A percentile compares a stretch with the other conserved stretches of the same genome.
Evolutionary conservation across 371 early-diverging fungal species (phyloP).

Genomic region (Mortierella sp.): DNA sequence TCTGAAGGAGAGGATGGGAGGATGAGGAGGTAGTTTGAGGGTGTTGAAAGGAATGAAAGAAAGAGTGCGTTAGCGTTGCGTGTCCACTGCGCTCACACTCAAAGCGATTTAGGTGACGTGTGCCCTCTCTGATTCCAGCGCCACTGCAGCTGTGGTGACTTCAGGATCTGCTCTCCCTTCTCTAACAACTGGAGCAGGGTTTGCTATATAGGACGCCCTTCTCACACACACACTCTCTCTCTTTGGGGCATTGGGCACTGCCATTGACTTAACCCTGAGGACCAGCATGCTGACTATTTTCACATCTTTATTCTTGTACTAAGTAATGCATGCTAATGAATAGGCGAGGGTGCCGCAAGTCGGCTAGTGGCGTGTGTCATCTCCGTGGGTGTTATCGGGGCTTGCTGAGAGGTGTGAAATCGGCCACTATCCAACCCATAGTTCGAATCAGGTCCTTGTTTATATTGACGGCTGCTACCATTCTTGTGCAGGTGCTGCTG

Average conservation of each 20-base stretch:
- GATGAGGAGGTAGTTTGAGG: background rate
- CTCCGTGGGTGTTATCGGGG: conserved; percentile 47
- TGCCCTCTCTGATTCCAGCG: no score
- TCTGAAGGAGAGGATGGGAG: background rate
- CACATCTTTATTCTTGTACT: background rate
- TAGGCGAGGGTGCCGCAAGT: conserved; percentile 45
- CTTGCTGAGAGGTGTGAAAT: conserved; percentile 33
- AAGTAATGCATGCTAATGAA: conserved; percentile 24
- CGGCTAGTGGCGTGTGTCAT: conserved; percentile 46
- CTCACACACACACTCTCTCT: no score
- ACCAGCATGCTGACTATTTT: no score
- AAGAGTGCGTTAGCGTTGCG: background rate
- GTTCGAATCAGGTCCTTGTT: conserved; percentile 31
- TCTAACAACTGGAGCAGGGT: no score
- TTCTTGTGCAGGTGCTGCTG: conserved; percentile 33
- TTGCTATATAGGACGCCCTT: no score
- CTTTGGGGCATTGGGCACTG: no score
- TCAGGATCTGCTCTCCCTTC: no score
- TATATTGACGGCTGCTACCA: conserved; percentile 31
- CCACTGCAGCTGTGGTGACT: no score
- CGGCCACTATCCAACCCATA: conserved; percentile 23
- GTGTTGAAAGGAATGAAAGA: background rate
- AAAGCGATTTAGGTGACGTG: no score
- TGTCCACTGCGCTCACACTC: no score
- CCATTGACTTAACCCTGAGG: no score